These are phyloP conservation scores for Cladobotryum mycophilum DNA, from an alignment of 2,329 filamentous ascomycete species.

Conservation along the genomic window DNA sequence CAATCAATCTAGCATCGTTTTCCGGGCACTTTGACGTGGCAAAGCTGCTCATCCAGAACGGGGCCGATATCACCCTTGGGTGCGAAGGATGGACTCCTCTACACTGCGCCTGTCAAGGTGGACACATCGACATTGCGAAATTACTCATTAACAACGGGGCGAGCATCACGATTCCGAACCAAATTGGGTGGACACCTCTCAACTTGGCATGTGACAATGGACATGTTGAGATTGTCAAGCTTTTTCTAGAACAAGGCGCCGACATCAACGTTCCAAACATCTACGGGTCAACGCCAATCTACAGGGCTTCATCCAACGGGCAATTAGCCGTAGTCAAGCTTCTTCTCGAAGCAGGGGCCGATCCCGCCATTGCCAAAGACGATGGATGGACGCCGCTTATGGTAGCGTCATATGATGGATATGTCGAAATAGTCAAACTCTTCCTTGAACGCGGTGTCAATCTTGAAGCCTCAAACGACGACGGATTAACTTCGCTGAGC, in stretches of 20 bases:
- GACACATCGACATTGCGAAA: too few relatives aligned
- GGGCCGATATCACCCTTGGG: too few relatives aligned
- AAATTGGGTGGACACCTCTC: too few relatives aligned
- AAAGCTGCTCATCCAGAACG: not conserved
- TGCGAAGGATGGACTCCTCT: too few relatives aligned
- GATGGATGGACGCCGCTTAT: not conserved
- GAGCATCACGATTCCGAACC: too few relatives aligned
- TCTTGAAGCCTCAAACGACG: not conserved
- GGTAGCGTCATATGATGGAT: not conserved
- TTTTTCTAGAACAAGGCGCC: not conserved
- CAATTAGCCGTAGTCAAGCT: not conserved
- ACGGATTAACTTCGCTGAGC: not conserved
- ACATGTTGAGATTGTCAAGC: too few relatives aligned
- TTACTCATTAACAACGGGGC: too few relatives aligned
- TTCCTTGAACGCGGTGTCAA: constrained; percentile 17
- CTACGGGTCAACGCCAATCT: not conserved
- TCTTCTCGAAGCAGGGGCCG: not conserved
- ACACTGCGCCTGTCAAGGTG: too few relatives aligned
- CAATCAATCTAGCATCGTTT: not conserved
- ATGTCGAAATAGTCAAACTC: constrained; percentile 8
- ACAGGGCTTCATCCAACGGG: not conserved
- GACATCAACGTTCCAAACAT: not conserved
- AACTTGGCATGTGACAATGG: too few relatives aligned
- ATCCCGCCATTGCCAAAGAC: not conserved
- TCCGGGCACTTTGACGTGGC: not conserved